Percentiles rank a stretch among this genome's conserved stretches.
Conservation (phyloP, 208 protist genomes). For the Acanthamoeba polyphaga region DNA sequence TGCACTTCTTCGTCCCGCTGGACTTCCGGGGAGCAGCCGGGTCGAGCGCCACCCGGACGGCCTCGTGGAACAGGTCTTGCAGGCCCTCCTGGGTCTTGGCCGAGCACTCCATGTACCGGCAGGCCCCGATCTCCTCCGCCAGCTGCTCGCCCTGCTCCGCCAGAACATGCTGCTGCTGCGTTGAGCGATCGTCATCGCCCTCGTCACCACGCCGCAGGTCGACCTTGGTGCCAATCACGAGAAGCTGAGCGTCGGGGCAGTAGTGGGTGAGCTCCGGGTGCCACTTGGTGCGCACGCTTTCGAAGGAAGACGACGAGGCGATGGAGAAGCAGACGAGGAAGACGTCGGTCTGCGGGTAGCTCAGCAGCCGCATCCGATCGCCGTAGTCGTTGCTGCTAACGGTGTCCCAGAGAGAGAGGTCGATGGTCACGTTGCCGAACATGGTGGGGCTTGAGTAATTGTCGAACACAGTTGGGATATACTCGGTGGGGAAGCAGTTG, state of each 20-base stretch:
- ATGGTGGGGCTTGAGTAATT: no score
- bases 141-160: neutral
- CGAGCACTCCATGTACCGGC: neutral
- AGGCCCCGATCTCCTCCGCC: constrained; percentile 14
- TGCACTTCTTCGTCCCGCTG: neutral
- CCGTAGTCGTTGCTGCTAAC: neutral
- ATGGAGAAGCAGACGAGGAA: constrained; percentile 21
- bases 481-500: neutral
- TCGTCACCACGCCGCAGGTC: neutral
- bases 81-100: neutral
- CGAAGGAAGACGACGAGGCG: neutral
- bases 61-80: neutral
- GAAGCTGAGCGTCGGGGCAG: neutral
- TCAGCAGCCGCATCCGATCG: neutral
- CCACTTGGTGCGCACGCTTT: neutral
- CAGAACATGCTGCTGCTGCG: neutral
- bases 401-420: neutral
- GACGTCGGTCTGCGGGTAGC: neutral
- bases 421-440: neutral
- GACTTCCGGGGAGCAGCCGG: neutral
- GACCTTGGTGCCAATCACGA: neutral
- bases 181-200: neutral
- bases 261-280: neutral
- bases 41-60: neutral
- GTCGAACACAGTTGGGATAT: no score